These are phyloP conservation scores for Botrytis squamosa DNA, from an alignment of 2,329 filamentous ascomycete genomes.

Conservation along the genomic window DNA sequence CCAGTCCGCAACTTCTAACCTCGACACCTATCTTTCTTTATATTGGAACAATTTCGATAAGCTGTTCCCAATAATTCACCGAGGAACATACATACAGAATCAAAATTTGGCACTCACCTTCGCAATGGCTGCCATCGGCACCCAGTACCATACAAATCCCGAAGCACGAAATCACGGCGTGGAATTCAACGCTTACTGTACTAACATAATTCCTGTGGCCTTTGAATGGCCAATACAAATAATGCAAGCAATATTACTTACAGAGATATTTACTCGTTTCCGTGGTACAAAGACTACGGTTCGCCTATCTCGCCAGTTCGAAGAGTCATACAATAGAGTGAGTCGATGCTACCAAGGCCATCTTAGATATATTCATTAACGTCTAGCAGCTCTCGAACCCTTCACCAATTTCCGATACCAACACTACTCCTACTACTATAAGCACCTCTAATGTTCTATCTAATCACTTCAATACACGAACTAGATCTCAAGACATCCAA, in stretches of 20 bases:
- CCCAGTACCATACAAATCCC: conserved; percentile 34
- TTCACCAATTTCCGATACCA: not conserved
- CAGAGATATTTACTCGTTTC: conserved; percentile 37
- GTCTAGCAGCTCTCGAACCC: conserved; percentile 1
- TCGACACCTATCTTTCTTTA: conserved; percentile 33
- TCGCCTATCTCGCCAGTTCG: conserved; percentile 33
- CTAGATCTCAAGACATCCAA: conserved; percentile 21
- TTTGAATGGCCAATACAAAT: conserved; percentile 32
- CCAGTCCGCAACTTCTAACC: conserved; percentile 26
- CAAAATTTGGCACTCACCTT: conserved; percentile 31
- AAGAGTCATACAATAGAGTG: conserved; percentile 35
- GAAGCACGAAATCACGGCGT: conserved; percentile 35
- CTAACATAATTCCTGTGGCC: conserved; percentile 33
- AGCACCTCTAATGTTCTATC: not conserved
- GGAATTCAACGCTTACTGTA: conserved; percentile 35
- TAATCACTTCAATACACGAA: conserved; percentile 4
- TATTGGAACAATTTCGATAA: conserved; percentile 36
- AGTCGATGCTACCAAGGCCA: conserved; percentile 21
- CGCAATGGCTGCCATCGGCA: conserved; percentile 38
- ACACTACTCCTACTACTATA: not conserved
- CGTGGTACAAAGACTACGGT: conserved; percentile 34
- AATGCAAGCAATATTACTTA: conserved; percentile 39
- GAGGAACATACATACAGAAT: conserved; percentile 31
- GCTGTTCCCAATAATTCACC: conserved; percentile 36
- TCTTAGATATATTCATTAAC: conserved; percentile 6